Evolutionary conservation across 2,329 filamentous ascomycete species (phyloP).

Genomic region (Elsinoe australis): DNA sequence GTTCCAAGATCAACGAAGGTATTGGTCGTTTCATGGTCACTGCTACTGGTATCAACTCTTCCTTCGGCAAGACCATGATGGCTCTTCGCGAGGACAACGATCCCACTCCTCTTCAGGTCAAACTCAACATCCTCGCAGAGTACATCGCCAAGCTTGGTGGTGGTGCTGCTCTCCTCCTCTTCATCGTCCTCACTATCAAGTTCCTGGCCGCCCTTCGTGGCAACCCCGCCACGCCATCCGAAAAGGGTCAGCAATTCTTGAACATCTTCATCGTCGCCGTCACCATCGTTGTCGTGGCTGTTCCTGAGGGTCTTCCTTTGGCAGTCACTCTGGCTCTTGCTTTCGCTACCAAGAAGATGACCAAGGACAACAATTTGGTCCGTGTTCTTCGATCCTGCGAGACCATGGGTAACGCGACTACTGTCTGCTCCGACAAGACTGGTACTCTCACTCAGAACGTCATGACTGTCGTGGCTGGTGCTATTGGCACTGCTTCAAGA

Average conservation of each 20-base stretch:
- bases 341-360: constrained; percentile 59
- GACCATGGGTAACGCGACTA: constrained; percentile 64
- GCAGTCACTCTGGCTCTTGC: constrained; percentile 62
- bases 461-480: constrained; percentile 69
- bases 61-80: constrained; percentile 70
- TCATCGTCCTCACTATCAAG: constrained; percentile 77
- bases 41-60: constrained; percentile 64
- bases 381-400: constrained; percentile 60
- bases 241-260: constrained; percentile 67
- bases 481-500: constrained; percentile 52
- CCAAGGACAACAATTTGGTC: constrained; percentile 65
- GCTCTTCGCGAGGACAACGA: constrained; percentile 68
- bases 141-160: constrained; percentile 74
- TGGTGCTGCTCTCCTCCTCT: constrained; percentile 68
- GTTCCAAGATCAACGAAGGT: constrained; percentile 68
- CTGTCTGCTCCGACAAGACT: constrained; percentile 74
- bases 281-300: constrained; percentile 61
- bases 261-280: constrained; percentile 58
- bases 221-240: constrained; percentile 49
- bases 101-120: constrained; percentile 69
- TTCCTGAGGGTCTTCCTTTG: constrained; percentile 58
- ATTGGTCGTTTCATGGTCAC: constrained; percentile 70
- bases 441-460: constrained; percentile 67
- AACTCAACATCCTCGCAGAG: constrained; percentile 68
- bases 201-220: constrained; percentile 63